Evolutionary conservation across 2,329 filamentous ascomycete genomes (phyloP), one percentile per base, ranked within the genome.

Genomic region (Neonectria hederae): DNA sequence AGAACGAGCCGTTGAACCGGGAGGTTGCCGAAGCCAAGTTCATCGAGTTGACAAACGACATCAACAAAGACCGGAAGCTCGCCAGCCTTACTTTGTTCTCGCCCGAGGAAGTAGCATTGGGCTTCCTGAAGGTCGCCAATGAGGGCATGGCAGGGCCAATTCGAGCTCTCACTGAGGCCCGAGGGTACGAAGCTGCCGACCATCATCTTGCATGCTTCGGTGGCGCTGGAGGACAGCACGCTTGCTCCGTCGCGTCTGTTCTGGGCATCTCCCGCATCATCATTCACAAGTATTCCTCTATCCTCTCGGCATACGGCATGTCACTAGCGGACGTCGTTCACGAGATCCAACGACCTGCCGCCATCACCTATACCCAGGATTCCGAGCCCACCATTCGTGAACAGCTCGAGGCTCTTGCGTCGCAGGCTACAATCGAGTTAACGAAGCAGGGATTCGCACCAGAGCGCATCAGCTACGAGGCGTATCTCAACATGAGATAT

Each of bases 101-200:
- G 0, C 65, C 69, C 0, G 71, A 75, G 51, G 68, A 65, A 2
- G n/a, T 75, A 0, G 91, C 91, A 0, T 88, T 90, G 64, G 92
- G 92, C 0, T 93, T 93, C 72, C 86, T 93, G 69, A 87, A 90
- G 57, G 89, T 93, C 49, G 90, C 90, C 5, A 92, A 93, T 65
- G 90, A 91, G 72, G 88, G 89, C 0, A 93, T 93, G 90, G 89
- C 88, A 0, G 82, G 91, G 32, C 92, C 92, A 0, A 94, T 94
- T 17, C 65, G 74, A 10, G 74, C 72, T 2, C 66, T 75, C 0
- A 76, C 69, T 11, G 74, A 76, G n/a, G 74, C 69, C 1, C 74
- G 74, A 0, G 75, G 74, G 1, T 76, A 73, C 21, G 71, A 68
- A 1, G 67, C 73, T 1, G 69, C 72, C 0, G 70, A 66, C 2